A percentile compares a stretch with the other conserved stretches of the same genome.
Conservation (phyloP, 2,329 filamentous ascomycete species). For the Thelonectria discophora region DNA sequence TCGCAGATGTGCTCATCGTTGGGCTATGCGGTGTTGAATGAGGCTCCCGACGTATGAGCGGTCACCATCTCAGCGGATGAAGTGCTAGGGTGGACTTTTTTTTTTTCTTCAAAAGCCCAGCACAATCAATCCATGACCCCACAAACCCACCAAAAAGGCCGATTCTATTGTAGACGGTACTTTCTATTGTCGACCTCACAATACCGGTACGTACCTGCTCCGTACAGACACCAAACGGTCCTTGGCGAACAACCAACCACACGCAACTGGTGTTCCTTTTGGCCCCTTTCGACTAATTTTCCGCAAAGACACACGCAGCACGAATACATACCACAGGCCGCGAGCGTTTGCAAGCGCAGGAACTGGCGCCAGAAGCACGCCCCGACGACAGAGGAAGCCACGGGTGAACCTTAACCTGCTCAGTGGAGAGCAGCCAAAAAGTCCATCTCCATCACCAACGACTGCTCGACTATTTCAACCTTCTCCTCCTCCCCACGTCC, state of each 20-base stretch:
- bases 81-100: no score
- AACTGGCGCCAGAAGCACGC: slow-evolving; percentile 18
- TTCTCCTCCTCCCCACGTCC: slow-evolving; percentile 45
- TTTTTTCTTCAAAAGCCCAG: no score
- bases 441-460: slow-evolving; percentile 27
- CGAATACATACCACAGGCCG: not conserved
- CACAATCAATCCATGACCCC: not conserved
- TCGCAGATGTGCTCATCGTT: not conserved
- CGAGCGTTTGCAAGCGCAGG: not conserved
- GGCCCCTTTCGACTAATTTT: not conserved
- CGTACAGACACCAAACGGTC: not conserved
- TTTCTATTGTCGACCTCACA: no score
- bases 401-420: slow-evolving; percentile 41
- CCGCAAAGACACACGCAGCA: not conserved
- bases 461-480: slow-evolving; percentile 24
- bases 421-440: slow-evolving; percentile 15
- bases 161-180: not conserved
- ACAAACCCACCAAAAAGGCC: not conserved
- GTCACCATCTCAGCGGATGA: no score
- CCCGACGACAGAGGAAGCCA: slow-evolving; percentile 36
- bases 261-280: not conserved
- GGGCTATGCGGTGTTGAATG: not conserved
- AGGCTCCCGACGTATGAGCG: not conserved
- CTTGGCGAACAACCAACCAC: not conserved
- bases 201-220: no score